phyloP scores from a whole-genome alignment of 2,329 filamentous ascomycete species.

The Aspergillus floridensis region DNA sequence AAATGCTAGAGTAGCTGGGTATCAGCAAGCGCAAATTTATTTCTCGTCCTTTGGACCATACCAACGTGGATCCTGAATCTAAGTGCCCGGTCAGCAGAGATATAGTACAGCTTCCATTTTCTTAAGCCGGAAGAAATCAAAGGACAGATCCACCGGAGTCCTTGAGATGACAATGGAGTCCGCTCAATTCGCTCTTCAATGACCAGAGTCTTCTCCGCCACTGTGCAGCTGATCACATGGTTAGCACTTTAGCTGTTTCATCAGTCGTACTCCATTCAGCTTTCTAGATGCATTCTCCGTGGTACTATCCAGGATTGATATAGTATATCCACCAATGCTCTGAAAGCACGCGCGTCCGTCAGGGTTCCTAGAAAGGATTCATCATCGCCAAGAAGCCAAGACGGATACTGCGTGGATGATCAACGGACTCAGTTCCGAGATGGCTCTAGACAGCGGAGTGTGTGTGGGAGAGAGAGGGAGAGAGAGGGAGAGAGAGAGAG shows the following conservation, averaged over 20 bases:
- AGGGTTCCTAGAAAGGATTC: slow-evolving; percentile 3
- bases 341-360: background rate
- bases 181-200: background rate
- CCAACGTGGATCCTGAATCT: no score
- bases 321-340: background rate
- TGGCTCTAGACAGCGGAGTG: background rate
- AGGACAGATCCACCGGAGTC: no score
- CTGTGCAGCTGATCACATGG: background rate
- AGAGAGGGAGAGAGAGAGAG: no score
- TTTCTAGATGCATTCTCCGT: background rate
- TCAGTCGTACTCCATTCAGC: background rate
- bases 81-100: no score
- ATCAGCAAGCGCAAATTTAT: no score
- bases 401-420: background rate
- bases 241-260: background rate
- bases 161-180: background rate
- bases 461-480: no score
- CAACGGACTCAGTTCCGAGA: background rate
- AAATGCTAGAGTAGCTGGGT: no score
- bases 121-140: no score
- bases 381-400: slow-evolving; percentile 5
- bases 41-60: no score
- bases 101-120: no score
- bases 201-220: background rate
- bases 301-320: background rate